Evolutionary conservation across 2,329 filamentous ascomycete genomes (phyloP), one percentile per base, ranked within the genome.

Genomic region (Talaromyces piceae): DNA sequence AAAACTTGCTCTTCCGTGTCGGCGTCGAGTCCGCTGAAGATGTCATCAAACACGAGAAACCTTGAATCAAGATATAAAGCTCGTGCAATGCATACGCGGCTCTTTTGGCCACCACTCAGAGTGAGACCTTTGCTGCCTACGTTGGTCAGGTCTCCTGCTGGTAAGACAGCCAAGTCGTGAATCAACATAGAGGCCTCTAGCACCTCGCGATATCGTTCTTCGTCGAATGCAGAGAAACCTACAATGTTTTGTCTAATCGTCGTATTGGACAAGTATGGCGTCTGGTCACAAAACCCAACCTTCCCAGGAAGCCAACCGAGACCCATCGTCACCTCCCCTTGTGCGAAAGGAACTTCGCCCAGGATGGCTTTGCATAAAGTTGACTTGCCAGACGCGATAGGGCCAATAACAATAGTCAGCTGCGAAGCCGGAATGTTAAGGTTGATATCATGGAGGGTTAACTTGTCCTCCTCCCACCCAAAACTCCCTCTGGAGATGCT

Each of bases 61-160:
- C 53, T 22, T n/a, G 39, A 41, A 33, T 48, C 67, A 18, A 75
- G 68, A 58, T 79, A 79, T 9, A 78, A 63, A 18, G 76, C 76
- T 47, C 77, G 65, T 16, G 77, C 77, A 27, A 49, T 31, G 18
- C 45, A 72, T 56, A 78, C 71, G 50, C 76, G 69, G 55, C 77
- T 74, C 55, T 71, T 77, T 55, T 79, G 77, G 6, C 77, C 77
- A 25, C 76, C 76, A 59, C 75, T 78, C 33, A 79, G 66, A 16
- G 72, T 68, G 50, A 76, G 69, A 37, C 76, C 77, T 56, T 75
- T 73, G 57, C 72, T 77, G 18, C 76, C 77, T 51, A 77, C 71
- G n/a, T 72, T 57, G 20, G 75, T 77, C 44, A 70, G 63, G 45
- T 73, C 72, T 1, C 71, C 68, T 13, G 61, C 55, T n/a, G 70